A percentile compares a stretch with the other conserved stretches of the same genome.
Conservation (phyloP, 2,329 filamentous ascomycete species). For the Ascochyta fabae region DNA sequence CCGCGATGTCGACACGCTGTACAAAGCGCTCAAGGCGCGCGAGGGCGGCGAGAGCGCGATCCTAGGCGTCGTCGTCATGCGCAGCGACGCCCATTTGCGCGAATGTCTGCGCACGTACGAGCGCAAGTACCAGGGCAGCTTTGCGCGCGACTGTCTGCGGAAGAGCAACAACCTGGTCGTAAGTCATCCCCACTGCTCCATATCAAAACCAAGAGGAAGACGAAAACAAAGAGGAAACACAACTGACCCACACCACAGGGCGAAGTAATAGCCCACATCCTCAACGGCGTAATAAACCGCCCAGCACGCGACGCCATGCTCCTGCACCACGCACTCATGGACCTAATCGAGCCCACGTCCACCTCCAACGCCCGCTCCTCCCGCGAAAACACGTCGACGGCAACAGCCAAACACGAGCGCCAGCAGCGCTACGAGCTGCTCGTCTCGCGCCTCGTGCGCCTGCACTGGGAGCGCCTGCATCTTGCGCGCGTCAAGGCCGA, state of each 20-base stretch:
- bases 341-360: constrained; percentile 52
- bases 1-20: constrained; percentile 74
- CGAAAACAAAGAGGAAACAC: constrained; percentile 1
- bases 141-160: constrained; percentile 83
- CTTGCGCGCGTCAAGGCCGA: constrained; percentile 79
- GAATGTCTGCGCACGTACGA: constrained; percentile 83
- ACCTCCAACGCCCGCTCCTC: constrained; percentile 28
- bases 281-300: constrained; percentile 96
- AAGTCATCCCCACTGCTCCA: constrained; percentile 53
- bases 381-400: constrained; percentile 23
- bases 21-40: constrained; percentile 70
- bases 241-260: constrained; percentile 63
- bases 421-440: constrained; percentile 81
- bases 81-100: constrained; percentile 81
- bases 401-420: constrained; percentile 44
- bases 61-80: constrained; percentile 80
- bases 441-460: constrained; percentile 83
- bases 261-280: constrained; percentile 90
- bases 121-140: constrained; percentile 74
- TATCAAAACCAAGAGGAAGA: neutral
- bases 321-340: constrained; percentile 82
- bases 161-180: constrained; percentile 94
- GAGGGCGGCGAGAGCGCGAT: constrained; percentile 88
- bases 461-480: constrained; percentile 91
- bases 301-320: constrained; percentile 92